phyloP scores from a whole-genome alignment of 2,329 filamentous ascomycete genomes.

The Colletotrichum sp. region DNA sequence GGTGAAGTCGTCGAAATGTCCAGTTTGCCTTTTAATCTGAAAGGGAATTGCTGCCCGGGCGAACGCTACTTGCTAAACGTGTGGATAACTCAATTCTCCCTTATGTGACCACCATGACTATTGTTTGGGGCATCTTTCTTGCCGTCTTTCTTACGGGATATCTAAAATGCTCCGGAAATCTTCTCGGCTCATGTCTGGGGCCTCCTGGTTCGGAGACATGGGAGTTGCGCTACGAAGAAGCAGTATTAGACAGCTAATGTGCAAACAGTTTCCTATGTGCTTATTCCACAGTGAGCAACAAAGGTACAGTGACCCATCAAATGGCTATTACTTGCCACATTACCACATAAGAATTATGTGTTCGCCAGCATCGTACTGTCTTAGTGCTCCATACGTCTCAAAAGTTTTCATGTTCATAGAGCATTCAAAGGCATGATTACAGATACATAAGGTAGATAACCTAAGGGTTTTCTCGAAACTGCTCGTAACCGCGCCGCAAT shows the following conservation, averaged over 20 bases:
- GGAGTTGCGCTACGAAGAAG: neutral
- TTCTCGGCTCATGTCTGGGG: neutral
- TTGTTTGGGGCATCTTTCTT: rapidly evolving
- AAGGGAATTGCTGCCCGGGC: rapidly evolving
- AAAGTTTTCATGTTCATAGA: rapidly evolving
- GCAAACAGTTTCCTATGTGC: too few relatives aligned
- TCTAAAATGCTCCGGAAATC: rapidly evolving
- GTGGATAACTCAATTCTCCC: neutral
- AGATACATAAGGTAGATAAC: rapidly evolving
- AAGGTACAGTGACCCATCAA: neutral
- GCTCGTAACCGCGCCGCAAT: neutral
- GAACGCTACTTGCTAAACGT: neutral
- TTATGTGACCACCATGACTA: rapidly evolving
- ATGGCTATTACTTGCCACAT: neutral
- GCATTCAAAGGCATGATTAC: rapidly evolving
- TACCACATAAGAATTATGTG: rapidly evolving
- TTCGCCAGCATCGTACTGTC: neutral
- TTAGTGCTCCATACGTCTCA: neutral
- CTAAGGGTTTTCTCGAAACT: rapidly evolving
- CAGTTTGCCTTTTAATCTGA: rapidly evolving
- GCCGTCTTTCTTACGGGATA: rapidly evolving
- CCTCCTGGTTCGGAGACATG: rapidly evolving
- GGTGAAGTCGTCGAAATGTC: rapidly evolving
- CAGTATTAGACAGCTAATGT: neutral
- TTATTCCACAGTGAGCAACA: neutral